A percentile compares a stretch with the other conserved stretches of the same genome.
phyloP scores from a whole-genome alignment of 805 yeast genomes.

The Priceomyces medius region DNA sequence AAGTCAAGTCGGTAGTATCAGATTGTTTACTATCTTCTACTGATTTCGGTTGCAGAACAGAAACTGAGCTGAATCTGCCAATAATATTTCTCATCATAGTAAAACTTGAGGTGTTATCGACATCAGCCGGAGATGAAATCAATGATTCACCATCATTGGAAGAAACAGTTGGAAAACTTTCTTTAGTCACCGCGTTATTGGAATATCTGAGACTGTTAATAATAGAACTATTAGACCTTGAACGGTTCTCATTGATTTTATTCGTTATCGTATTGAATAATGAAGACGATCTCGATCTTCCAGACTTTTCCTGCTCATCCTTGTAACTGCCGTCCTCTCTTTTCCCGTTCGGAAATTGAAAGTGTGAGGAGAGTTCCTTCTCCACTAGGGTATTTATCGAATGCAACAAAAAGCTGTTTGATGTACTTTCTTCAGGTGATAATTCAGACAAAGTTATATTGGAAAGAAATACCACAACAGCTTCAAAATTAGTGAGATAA shows the following conservation, averaged over 20 bases:
- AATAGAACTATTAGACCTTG: slow-evolving; percentile 34
- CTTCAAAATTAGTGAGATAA: slow-evolving; percentile 44
- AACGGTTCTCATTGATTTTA: slow-evolving; percentile 31
- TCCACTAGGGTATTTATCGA: slow-evolving; percentile 33
- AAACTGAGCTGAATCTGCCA: slow-evolving; percentile 33
- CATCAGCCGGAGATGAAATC: slow-evolving; percentile 15
- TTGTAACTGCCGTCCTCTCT: slow-evolving; percentile 15
- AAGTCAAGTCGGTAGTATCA: slow-evolving; percentile 4
- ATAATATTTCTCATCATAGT: slow-evolving; percentile 35
- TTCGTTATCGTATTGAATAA: slow-evolving; percentile 35
- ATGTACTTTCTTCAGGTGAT: slow-evolving; percentile 10
- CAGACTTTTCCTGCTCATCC: slow-evolving; percentile 9
- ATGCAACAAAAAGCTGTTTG: slow-evolving; percentile 16
- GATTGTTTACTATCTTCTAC: slow-evolving; percentile 11
- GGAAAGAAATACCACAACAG: slow-evolving; percentile 36
- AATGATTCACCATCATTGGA: slow-evolving; percentile 9
- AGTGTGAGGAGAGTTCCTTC: slow-evolving; percentile 22
- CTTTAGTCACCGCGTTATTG: slow-evolving; percentile 17
- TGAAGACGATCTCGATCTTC: slow-evolving; percentile 39
- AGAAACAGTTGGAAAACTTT: slow-evolving; percentile 25
- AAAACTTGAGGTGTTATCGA: slow-evolving; percentile 22
- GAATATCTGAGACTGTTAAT: slow-evolving; percentile 18
- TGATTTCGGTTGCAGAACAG: slow-evolving; percentile 22
- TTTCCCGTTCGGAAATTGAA: slow-evolving; percentile 29
- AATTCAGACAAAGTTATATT: slow-evolving; percentile 35